These are phyloP conservation scores for Allium sativum DNA, from an alignment of 106 monocot species.

Conservation along the genomic window DNA sequence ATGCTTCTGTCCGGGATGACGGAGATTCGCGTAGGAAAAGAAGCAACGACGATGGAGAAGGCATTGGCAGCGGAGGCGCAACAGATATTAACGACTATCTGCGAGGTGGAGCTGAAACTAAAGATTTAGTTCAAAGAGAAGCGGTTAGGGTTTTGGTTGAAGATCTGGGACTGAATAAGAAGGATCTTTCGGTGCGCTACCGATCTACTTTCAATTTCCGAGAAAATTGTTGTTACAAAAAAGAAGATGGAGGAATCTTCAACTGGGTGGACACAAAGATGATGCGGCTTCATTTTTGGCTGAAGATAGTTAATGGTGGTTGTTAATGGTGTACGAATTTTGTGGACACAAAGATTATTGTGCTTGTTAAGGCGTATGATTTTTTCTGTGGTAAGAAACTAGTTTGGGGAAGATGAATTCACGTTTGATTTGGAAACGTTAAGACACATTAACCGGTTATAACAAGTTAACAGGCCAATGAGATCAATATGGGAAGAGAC, in stretches of 20 bases:
- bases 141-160: slow-evolving; percentile 73
- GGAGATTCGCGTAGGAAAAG: slow-evolving; percentile 63
- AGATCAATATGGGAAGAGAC: no score
- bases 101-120: slow-evolving; percentile 37
- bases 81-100: slow-evolving; percentile 35
- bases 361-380: no score
- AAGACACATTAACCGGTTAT: no score
- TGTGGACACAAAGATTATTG: no score
- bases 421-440: no score
- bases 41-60: slow-evolving; percentile 53
- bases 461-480: no score
- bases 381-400: no score
- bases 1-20: slow-evolving; percentile 79
- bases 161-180: slow-evolving; percentile 74
- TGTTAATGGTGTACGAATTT: no score
- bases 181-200: slow-evolving; percentile 34
- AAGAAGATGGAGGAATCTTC: slow-evolving; percentile 11
- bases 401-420: no score
- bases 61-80: slow-evolving; percentile 65
- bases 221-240: slow-evolving; percentile 33
- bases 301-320: no score
- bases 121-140: slow-evolving; percentile 75
- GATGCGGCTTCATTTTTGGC: no score
- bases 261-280: no score
- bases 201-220: slow-evolving; percentile 32